These are phyloP conservation scores for Aegilops bicornis DNA, from an alignment of 176 grass and related monocot genomes.

Conservation along the genomic window DNA sequence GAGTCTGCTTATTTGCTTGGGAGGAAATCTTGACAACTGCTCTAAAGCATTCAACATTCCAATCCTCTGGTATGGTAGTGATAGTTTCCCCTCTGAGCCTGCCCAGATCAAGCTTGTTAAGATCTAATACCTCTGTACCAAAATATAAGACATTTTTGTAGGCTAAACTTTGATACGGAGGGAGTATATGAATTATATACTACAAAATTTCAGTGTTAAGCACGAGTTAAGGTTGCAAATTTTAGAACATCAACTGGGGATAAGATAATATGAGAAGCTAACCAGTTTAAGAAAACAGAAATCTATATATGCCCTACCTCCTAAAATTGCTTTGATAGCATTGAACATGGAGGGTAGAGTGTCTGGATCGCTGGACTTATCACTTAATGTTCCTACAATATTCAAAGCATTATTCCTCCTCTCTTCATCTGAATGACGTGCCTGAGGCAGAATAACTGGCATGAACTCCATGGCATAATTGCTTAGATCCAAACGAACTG, in stretches of 20 bases:
- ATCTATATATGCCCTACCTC: constrained; percentile 47
- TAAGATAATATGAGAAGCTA: constrained; percentile 28
- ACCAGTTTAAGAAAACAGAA: constrained; percentile 27
- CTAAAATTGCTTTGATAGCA: constrained; percentile 82
- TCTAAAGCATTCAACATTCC: constrained; percentile 81
- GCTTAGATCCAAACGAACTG: constrained; percentile 78
- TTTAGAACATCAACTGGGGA: constrained; percentile 6
- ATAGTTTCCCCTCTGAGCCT: constrained; percentile 97
- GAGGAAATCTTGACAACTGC: constrained; percentile 70
- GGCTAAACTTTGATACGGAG: no score
- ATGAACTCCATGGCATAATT: constrained; percentile 82
- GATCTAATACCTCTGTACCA: not conserved
- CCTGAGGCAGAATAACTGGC: constrained; percentile 76
- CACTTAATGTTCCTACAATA: constrained; percentile 70
- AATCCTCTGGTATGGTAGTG: constrained; percentile 81
- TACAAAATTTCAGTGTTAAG: constrained; percentile 7
- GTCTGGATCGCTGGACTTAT: constrained; percentile 93
- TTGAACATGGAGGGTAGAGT: constrained; percentile 75
- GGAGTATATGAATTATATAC: constrained; percentile 13
- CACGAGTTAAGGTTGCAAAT: not conserved
- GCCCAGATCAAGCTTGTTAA: constrained; percentile 43
- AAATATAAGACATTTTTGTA: no score
- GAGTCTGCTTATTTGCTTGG: constrained; percentile 69
- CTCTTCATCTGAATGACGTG: constrained; percentile 84
- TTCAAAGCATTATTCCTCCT: constrained; percentile 73